Evolutionary conservation across 75 land plant species (phyloP).

Genomic region (Picea sitchensis): DNA sequence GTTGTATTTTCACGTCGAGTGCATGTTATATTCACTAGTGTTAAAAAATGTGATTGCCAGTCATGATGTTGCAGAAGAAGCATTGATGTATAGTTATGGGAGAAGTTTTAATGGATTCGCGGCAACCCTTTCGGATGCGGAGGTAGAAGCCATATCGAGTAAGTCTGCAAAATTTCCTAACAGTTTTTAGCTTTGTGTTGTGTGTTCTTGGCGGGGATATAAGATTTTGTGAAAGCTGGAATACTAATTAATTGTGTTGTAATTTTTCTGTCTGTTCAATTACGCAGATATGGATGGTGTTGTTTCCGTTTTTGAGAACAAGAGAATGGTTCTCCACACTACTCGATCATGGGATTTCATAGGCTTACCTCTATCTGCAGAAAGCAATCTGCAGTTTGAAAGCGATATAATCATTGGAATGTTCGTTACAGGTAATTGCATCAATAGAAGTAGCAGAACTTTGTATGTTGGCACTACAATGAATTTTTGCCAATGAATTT

Average conservation of each 20-base stretch:
- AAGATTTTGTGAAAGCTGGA: no score
- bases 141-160: constrained; percentile 11
- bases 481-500: neutral
- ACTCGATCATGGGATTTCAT: constrained; percentile 59
- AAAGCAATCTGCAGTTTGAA: constrained; percentile 13
- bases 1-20: neutral
- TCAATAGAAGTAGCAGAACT: no score
- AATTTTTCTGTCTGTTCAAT: neutral
- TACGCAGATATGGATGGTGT: constrained; percentile 30
- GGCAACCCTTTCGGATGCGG: constrained; percentile 14
- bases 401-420: constrained; percentile 50
- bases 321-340: constrained; percentile 32
- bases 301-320: constrained; percentile 40
- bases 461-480: no score
- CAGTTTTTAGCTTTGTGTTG: neutral
- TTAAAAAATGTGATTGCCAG: neutral
- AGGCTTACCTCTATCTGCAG: constrained; percentile 9
- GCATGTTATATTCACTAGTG: neutral
- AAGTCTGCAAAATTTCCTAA: neutral
- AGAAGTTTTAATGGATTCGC: constrained; percentile 40
- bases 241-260: no score
- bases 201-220: neutral
- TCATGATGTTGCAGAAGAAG: constrained; percentile 9
- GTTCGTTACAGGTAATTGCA: constrained; percentile 42
- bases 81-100: constrained; percentile 27